Evolutionary conservation across 176 grass and related monocot species (phyloP).

Genomic region (Poa annua): DNA sequence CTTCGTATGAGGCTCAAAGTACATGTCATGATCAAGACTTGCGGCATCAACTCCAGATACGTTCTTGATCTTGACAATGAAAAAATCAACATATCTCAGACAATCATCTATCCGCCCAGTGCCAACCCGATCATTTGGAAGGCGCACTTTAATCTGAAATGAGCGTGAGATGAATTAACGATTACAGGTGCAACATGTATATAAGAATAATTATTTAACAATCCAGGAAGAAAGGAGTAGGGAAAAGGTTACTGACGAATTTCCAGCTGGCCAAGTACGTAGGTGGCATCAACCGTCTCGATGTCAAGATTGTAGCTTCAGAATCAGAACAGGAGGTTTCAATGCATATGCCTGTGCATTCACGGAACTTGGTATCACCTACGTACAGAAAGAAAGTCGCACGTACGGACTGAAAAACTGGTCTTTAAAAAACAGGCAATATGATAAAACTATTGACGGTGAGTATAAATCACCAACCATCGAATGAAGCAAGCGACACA

Average conservation of each 20-base stretch:
- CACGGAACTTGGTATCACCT: constrained; percentile 6
- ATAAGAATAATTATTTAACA: background rate
- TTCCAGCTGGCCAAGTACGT: background rate
- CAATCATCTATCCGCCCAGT: background rate
- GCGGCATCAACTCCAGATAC: no score
- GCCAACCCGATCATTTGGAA: background rate
- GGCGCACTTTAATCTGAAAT: constrained; percentile 14
- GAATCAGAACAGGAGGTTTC: background rate
- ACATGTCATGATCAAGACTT: background rate
- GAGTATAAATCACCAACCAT: constrained; percentile 12
- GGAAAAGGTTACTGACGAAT: background rate
- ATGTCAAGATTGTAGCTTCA: constrained; percentile 11
- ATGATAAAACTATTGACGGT: background rate
- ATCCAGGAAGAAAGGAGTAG: background rate
- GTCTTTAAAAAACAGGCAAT: background rate
- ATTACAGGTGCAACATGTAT: constrained; percentile 1
- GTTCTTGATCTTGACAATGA: no score
- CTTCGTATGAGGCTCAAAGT: constrained; percentile 2
- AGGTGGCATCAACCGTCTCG: constrained; percentile 5
- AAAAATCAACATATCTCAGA: background rate
- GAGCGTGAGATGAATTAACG: background rate
- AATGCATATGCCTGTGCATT: constrained; percentile 15
- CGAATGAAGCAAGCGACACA: constrained; percentile 5
- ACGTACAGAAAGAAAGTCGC: background rate
- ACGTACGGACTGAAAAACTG: background rate